These are phyloP conservation scores for Trametes sp. DNA, from an alignment of 1,284 basidiomycete genomes.

Conservation along the genomic window DNA sequence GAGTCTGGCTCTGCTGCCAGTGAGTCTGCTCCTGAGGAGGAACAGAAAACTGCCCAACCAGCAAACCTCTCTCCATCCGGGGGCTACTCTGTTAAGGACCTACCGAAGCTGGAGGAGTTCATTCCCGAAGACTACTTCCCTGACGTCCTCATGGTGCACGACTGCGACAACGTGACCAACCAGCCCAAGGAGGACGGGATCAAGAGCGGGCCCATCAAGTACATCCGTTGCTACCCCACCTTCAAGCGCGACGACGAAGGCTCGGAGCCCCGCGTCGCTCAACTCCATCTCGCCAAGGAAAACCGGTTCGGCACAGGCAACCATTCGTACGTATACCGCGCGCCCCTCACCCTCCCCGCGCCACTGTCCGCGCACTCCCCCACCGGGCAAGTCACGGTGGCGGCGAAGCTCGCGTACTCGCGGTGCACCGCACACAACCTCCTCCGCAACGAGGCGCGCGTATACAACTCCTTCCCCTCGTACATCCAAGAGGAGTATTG, in stretches of 20 bases:
- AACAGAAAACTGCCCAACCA: not conserved
- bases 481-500: constrained; percentile 57
- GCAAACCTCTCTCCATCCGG: not conserved
- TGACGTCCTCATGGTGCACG: constrained; percentile 41
- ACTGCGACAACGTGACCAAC: constrained; percentile 25
- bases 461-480: constrained; percentile 52
- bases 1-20: no score
- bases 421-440: constrained; percentile 29
- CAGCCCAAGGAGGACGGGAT: not conserved
- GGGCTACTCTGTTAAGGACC: constrained; percentile 9
- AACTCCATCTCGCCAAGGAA: constrained; percentile 37
- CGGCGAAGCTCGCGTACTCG: constrained; percentile 40
- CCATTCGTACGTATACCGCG: constrained; percentile 44
- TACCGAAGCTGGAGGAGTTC: constrained; percentile 39
- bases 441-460: constrained; percentile 48
- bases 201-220: constrained; percentile 18
- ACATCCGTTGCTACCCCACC: constrained; percentile 36
- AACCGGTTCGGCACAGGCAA: constrained; percentile 40
- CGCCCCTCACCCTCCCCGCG: constrained; percentile 39
- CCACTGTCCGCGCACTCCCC: constrained; percentile 32
- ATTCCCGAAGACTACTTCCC: constrained; percentile 41
- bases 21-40: no score
- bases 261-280: constrained; percentile 20
- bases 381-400: constrained; percentile 41
- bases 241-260: constrained; percentile 7